These are phyloP conservation scores for Gossypium australe DNA, from an alignment of 345 rosid species.

Conservation along the genomic window DNA sequence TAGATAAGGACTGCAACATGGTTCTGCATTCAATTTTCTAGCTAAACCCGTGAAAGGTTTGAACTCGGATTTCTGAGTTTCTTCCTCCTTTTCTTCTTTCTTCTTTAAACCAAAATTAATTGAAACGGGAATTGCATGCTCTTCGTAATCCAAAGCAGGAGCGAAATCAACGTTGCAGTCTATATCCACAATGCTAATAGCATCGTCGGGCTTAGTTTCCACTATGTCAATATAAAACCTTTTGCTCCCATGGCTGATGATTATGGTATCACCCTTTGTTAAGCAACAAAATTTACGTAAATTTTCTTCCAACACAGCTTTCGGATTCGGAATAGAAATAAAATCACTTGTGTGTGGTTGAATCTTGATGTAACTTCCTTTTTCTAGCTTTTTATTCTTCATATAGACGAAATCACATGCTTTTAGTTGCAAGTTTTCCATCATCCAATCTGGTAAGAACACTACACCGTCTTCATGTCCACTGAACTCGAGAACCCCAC, in stretches of 20 bases:
- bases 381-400: conserved; percentile 6
- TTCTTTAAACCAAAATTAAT: background rate
- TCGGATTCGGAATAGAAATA: conserved; percentile 14
- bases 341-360: conserved; percentile 30
- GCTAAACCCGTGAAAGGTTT: conserved; percentile 4
- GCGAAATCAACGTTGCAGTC: conserved; percentile 28
- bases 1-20: no score
- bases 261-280: conserved; percentile 26
- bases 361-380: conserved; percentile 17
- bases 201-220: conserved; percentile 23
- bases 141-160: conserved; percentile 23
- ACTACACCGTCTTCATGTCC: conserved; percentile 10
- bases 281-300: conserved; percentile 21
- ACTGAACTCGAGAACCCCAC: conserved; percentile 28
- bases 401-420: conserved; percentile 8
- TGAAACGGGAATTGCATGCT: conserved; percentile 5
- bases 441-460: conserved; percentile 24
- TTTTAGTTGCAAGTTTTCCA: conserved; percentile 22
- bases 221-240: conserved; percentile 10
- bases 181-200: conserved; percentile 15
- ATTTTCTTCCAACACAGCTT: conserved; percentile 18
- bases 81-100: background rate
- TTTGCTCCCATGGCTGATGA: conserved; percentile 9
- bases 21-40: background rate
- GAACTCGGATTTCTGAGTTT: background rate